Percentiles rank a stretch among this genome's conserved stretches.
Evolutionary conservation across 2,329 filamentous ascomycete genomes (phyloP).

Genomic region (Cladophialophora bantiana): DNA sequence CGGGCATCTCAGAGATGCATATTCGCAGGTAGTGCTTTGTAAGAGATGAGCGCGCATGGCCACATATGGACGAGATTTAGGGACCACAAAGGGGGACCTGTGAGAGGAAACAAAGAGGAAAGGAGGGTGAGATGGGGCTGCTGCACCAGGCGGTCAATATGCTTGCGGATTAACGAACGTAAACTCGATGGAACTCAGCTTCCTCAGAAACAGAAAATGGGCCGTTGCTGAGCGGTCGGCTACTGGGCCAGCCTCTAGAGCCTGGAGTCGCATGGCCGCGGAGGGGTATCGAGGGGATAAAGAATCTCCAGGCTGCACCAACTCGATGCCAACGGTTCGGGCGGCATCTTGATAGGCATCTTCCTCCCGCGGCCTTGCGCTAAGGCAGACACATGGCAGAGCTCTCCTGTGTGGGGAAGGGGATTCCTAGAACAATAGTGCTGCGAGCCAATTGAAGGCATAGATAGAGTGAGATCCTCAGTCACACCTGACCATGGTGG

Average conservation of each 20-base stretch:
- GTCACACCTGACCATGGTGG: neutral
- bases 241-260: neutral
- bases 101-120: slow-evolving; percentile 3
- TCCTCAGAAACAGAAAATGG: neutral
- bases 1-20: slow-evolving; percentile 26
- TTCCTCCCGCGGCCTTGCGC: neutral
- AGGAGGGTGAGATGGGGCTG: neutral
- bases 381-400: slow-evolving; percentile 4
- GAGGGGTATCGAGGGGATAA: slow-evolving; percentile 5
- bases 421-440: neutral
- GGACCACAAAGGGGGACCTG: slow-evolving; percentile 4
- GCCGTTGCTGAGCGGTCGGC: neutral
- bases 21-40: slow-evolving; percentile 17
- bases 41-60: slow-evolving; percentile 21
- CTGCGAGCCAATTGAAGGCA: neutral
- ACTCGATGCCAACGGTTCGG: neutral
- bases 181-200: neutral
- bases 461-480: neutral
- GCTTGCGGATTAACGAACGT: neutral
- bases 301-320: neutral
- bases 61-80: slow-evolving; percentile 15
- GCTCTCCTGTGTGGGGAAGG: neutral
- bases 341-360: neutral
- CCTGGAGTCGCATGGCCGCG: neutral
- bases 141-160: slow-evolving; percentile 1